phyloP scores from a whole-genome alignment of 495 filamentous ascomycete species.

The Aspergillus olivimuriae region DNA sequence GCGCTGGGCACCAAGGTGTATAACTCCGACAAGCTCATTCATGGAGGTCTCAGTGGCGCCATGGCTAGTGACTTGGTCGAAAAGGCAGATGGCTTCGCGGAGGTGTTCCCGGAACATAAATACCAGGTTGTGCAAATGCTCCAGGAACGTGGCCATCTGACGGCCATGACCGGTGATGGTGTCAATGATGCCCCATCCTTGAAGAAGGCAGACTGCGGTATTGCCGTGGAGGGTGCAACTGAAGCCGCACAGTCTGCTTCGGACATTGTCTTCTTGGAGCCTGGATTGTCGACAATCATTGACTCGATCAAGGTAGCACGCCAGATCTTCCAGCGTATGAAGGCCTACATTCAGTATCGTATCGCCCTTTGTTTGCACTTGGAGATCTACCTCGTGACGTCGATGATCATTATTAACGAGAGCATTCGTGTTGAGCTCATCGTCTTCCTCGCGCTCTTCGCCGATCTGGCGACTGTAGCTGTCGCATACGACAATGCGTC shows the following conservation, averaged over 20 bases:
- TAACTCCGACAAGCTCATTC: conserved; percentile 64
- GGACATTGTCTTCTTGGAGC: conserved; percentile 71
- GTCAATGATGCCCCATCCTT: conserved; percentile 95
- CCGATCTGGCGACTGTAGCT: conserved; percentile 67
- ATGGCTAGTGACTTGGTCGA: conserved; percentile 67
- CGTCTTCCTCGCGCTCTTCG: conserved; percentile 69
- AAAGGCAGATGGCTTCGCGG: conserved; percentile 68
- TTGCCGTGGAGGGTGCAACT: conserved; percentile 67
- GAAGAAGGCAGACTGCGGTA: conserved; percentile 83
- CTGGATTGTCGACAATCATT: conserved; percentile 68
- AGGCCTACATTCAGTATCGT: conserved; percentile 72
- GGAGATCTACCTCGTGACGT: conserved; percentile 67
- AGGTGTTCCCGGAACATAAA: conserved; percentile 97
- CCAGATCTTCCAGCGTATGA: conserved; percentile 76
- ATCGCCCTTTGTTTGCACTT: conserved; percentile 69
- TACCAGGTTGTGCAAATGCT: conserved; percentile 96
- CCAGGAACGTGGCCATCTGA: conserved; percentile 91
- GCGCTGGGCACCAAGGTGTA: conserved; percentile 71
- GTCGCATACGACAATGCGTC: conserved; percentile 70
- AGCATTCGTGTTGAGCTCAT: conserved; percentile 60
- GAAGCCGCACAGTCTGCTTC: conserved; percentile 69
- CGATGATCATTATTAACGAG: conserved; percentile 69
- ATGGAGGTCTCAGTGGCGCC: conserved; percentile 61
- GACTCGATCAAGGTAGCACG: conserved; percentile 69
- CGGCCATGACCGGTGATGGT: conserved; percentile 98